Evolutionary conservation across 1,284 basidiomycete species (phyloP).

Genomic region (Schizophyllum amplum): DNA sequence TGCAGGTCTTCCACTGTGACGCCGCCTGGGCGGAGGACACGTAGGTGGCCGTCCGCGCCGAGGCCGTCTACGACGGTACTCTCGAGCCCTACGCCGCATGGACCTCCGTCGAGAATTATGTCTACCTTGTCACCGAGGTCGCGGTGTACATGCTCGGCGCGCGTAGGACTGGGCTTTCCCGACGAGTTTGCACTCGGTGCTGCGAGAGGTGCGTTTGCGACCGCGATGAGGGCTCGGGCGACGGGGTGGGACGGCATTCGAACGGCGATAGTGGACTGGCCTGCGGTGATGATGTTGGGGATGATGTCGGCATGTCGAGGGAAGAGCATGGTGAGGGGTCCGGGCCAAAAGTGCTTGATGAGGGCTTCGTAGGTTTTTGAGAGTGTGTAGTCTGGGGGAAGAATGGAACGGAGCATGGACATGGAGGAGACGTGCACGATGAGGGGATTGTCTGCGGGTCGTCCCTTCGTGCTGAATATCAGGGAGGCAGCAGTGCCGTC

Average conservation of each 20-base stretch:
- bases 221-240: slow-evolving; percentile 82
- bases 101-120: slow-evolving; percentile 89
- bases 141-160: slow-evolving; percentile 77
- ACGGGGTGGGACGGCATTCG: slow-evolving; percentile 94
- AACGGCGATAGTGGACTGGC: slow-evolving; percentile 80
- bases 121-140: slow-evolving; percentile 74
- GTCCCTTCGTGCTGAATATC: slow-evolving; percentile 88
- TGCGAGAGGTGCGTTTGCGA: slow-evolving; percentile 73
- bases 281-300: slow-evolving; percentile 67
- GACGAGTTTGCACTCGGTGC: slow-evolving; percentile 96
- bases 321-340: slow-evolving; percentile 88
- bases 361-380: slow-evolving; percentile 63
- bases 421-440: slow-evolving; percentile 94
- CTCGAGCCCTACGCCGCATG: slow-evolving; percentile 87
- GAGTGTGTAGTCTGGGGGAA: slow-evolving; percentile 55
- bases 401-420: slow-evolving; percentile 69
- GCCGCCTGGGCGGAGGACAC: slow-evolving; percentile 88
- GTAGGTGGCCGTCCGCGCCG: slow-evolving; percentile 61
- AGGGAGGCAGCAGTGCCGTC: slow-evolving; percentile 54
- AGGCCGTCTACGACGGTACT: slow-evolving; percentile 93
- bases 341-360: slow-evolving; percentile 90
- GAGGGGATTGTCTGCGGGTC: slow-evolving; percentile 94
- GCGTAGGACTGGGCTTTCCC: slow-evolving; percentile 90
- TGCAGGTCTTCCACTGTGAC: slow-evolving; percentile 87
- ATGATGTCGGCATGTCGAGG: slow-evolving; percentile 56